Evolutionary conservation across 495 filamentous ascomycete genomes (phyloP), one percentile per base, ranked within the genome.

Genomic region (Hypomontagnella monticulosa): DNA sequence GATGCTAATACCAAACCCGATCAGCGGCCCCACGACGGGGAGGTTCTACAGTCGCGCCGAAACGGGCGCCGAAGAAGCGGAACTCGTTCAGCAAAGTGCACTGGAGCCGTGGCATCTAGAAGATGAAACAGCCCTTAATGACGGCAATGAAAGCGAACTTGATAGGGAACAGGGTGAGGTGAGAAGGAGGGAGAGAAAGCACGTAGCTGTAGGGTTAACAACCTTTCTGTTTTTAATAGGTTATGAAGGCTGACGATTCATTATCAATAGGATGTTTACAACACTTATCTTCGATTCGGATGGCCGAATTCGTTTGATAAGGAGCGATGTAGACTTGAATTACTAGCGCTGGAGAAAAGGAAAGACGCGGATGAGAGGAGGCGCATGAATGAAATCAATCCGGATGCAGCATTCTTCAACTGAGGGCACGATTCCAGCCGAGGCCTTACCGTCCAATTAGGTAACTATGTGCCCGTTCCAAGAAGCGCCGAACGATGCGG

Each of bases 221-320:
- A 37, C 32, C 10, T 20, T 4, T 0, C 14, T 12, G 3, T 18
- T 9, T 37, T 30, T 30, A 4, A 8, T 4, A 15, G 11, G 2
- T 8, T 32, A 19, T 30, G 11, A 37, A 15, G 16, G 15, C 41
- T 57, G 27, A 57, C n/a, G n/a, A n/a, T n/a, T n/a, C 20, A 9
- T n/a, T 30, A 3, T 11, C 32, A 10, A n/a, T 48, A 57, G 54
- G 48, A 52, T 18, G n/a, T 61, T 9, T 53, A 61, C n/a, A 53
- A 61, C 20, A 38, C 10, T 7, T 53, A 61, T 40, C 48, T 61
- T 20, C 38, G 48, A 3, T 12, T 53, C 19, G 48, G 57, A 30
- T 53, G 57, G 57, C 57, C 57, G 4, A 18, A 53, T 47, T 40
- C 32, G 30, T 53, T 61, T 11, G 30, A 53, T 8, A 61, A 61